Base-by-base conservation (phyloP, 2,329 filamentous ascomycete species). In the Ambrosiella cleistominuta region DNA sequence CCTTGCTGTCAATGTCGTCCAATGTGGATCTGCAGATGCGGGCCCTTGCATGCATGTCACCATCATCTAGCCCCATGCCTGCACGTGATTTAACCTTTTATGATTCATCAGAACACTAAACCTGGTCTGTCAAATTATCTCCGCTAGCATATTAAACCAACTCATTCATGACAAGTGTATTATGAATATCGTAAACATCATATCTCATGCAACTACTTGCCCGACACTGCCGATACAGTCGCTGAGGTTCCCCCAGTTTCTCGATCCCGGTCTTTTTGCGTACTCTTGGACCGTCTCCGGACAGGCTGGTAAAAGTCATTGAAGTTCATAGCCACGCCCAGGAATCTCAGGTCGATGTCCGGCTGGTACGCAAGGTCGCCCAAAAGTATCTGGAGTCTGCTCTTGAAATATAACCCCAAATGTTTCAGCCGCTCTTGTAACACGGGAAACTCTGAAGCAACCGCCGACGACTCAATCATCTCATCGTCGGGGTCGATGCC, bases 321-420 rank as follows among this genome's bases (percentile, higher is more conserved):
- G 71, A 97, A 98, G 71, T 97, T 98, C 88, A 98, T 97, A 45
- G 93, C 87, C 52, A 97, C 89, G 44, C 88, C 93, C 63, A 98
- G 72, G 74, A 97, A 97, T 57, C 91, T 79, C 82, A 98, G 88
- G 69, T 98, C 93, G 56, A 90, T 83, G 68, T 98, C 93, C 0
- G 89, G 85, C 70, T 97, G 91, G 70, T 94, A 91, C 7, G 88
- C 86, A 62, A 98, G 70, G 68, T 98, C 94, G 12, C 93, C 89
- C 2, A 98, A 74, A 57, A 98, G 72, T 45, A 90, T 75, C 68
- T 88, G 88, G 54, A 97, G 78, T 36, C 86, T 80, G 1, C 79
- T 77, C 61, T 81, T 79, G 72, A 97, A 98, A 60, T 88, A 85
- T 11, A 76, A 73, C 8, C 86, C 83, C 9, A 97, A 75, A 42